Conservation (phyloP, 805 yeast genomes). For the Tetrapisispora pingtungensis region DNA sequence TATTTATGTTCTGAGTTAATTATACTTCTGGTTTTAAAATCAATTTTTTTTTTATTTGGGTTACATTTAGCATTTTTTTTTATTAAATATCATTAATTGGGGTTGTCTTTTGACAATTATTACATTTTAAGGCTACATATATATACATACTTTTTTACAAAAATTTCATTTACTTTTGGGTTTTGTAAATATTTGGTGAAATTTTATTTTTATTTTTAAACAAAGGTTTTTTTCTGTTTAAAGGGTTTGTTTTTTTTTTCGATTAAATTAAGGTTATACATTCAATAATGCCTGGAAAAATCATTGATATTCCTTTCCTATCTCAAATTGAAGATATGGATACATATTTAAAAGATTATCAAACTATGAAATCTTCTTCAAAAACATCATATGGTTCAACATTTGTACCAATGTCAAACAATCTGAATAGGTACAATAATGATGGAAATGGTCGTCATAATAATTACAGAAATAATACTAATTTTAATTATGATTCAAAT, state of each 20-base stretch:
- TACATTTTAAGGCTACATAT: no score
- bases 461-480: conserved; percentile 1
- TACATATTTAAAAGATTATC: conserved; percentile 21
- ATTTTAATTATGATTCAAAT: conserved; percentile 1
- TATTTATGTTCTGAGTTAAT: no score
- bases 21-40: no score
- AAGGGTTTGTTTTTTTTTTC: not conserved
- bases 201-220: no score
- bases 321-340: conserved; percentile 30
- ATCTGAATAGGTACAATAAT: conserved; percentile 2
- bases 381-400: conserved; percentile 5
- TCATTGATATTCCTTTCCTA: conserved; percentile 24
- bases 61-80: no score
- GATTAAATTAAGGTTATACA: not conserved
- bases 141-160: no score
- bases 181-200: not conserved
- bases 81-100: no score
- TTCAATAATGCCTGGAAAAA: conserved; percentile 23
- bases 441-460: conserved; percentile 1
- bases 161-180: not conserved
- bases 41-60: no score
- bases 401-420: conserved; percentile 3
- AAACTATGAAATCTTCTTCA: conserved; percentile 15
- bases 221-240: not conserved
- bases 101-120: no score